These are phyloP conservation scores for Pseudogymnoascus sp. DNA, from an alignment of 2,329 filamentous ascomycete genomes.

Conservation along the genomic window DNA sequence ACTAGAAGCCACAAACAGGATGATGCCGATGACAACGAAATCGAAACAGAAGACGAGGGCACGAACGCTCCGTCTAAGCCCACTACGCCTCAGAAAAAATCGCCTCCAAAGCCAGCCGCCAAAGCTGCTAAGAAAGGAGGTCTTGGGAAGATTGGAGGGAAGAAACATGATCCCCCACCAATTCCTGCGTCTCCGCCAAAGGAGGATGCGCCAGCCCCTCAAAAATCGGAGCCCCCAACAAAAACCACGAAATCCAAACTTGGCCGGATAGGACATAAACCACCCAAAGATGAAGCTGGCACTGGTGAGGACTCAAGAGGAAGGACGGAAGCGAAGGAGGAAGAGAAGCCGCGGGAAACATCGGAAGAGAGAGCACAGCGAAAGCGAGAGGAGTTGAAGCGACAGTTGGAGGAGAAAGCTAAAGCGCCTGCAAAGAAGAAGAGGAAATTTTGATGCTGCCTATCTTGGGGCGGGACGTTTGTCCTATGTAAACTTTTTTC, in stretches of 20 bases:
- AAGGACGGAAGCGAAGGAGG: constrained; percentile 14
- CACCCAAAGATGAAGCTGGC: constrained; percentile 14
- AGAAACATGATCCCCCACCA: constrained; percentile 16
- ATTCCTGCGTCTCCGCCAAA: neutral
- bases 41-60: neutral
- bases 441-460: constrained; percentile 26
- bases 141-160: constrained; percentile 23
- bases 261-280: constrained; percentile 18
- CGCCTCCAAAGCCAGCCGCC: neutral
- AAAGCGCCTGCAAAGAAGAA: constrained; percentile 28
- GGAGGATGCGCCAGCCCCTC: neutral
- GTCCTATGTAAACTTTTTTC: too few species aligned
- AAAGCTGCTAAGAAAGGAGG: constrained; percentile 18
- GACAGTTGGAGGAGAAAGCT: constrained; percentile 27
- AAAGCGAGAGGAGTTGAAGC: constrained; percentile 24
- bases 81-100: neutral
- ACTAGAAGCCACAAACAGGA: neutral
- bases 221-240: constrained; percentile 11
- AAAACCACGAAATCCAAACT: constrained; percentile 19
- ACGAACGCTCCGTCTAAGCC: neutral
- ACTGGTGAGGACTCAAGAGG: constrained; percentile 13
- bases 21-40: neutral
- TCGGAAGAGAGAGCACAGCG: constrained; percentile 25
- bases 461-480: neutral
- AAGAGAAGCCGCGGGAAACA: constrained; percentile 21